Percentiles rank a stretch among this genome's conserved stretches.
These are phyloP conservation scores for Agaricus sinodeliciosus DNA, from an alignment of 768 basidiomycete genomes.

Conservation along the genomic window DNA sequence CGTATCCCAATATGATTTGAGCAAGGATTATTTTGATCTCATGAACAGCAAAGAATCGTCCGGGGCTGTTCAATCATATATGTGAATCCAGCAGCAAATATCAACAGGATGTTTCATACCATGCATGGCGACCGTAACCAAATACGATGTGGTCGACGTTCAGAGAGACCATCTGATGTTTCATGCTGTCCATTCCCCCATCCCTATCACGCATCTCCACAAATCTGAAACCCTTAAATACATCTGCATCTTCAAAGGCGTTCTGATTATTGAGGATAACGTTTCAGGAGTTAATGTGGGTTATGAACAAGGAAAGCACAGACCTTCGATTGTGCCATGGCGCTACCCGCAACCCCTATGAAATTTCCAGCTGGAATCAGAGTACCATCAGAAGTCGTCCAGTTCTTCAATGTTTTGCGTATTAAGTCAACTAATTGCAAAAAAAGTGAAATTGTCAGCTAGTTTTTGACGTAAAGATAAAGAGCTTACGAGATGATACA, in stretches of 20 bases:
- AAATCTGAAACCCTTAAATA: slow-evolving; percentile 34
- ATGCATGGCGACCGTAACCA: slow-evolving; percentile 31
- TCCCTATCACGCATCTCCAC: slow-evolving; percentile 13
- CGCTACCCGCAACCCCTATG: slow-evolving; percentile 17
- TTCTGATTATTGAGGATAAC: slow-evolving; percentile 12
- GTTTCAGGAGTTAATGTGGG: slow-evolving; percentile 5
- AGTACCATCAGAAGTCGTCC: slow-evolving; percentile 33
- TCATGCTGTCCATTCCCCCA: slow-evolving; percentile 11
- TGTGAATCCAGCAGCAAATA: background rate
- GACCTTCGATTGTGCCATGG: slow-evolving; percentile 19
- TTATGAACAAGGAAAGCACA: background rate
- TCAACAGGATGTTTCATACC: slow-evolving; percentile 10
- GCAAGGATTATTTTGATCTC: slow-evolving; percentile 39
- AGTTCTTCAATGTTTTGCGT: slow-evolving; percentile 27
- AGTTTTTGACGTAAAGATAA: background rate
- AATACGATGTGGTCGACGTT: slow-evolving; percentile 28
- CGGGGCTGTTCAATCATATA: slow-evolving; percentile 17
- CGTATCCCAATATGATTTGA: slow-evolving; percentile 30
- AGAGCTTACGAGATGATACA: background rate
- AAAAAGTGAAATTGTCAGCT: too few species aligned
- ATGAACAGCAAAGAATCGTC: slow-evolving; percentile 34
- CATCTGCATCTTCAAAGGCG: slow-evolving; percentile 31
- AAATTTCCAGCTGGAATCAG: slow-evolving; percentile 28
- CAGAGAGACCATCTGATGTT: slow-evolving; percentile 28
- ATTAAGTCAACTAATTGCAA: slow-evolving; percentile 11